These are phyloP conservation scores for Fusarium sp. DNA, from an alignment of 2,329 filamentous ascomycete species.

Conservation along the genomic window DNA sequence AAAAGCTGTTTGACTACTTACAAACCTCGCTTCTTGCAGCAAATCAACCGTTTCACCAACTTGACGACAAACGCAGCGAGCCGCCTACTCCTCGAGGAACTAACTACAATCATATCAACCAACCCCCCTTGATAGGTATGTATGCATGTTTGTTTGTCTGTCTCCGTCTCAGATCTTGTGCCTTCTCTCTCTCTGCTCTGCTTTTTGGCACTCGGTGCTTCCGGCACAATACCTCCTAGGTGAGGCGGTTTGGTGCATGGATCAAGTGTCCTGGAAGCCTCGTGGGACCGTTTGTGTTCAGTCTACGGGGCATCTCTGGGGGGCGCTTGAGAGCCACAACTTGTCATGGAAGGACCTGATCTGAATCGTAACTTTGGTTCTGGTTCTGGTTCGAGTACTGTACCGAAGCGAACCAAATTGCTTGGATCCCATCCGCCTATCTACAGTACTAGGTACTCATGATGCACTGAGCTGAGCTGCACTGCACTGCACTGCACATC, in stretches of 20 bases:
- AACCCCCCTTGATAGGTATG: slow-evolving; percentile 44
- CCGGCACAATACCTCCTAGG: slow-evolving; percentile 45
- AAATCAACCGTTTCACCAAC: slow-evolving; percentile 35
- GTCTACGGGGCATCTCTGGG: slow-evolving; percentile 19
- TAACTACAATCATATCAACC: not conserved
- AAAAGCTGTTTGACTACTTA: not conserved
- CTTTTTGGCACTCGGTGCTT: slow-evolving; percentile 45
- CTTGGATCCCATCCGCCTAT: not conserved
- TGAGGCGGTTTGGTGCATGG: slow-evolving; percentile 50
- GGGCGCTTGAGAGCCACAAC: slow-evolving; percentile 25
- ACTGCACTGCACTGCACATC: not conserved
- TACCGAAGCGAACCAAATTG: slow-evolving; percentile 16
- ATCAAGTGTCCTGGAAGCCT: slow-evolving; percentile 48
- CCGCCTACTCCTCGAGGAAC: slow-evolving; percentile 29
- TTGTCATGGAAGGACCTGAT: slow-evolving; percentile 1
- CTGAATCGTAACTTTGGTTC: slow-evolving; percentile 16
- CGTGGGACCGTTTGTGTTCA: slow-evolving; percentile 40
- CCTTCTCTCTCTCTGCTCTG: slow-evolving; percentile 5
- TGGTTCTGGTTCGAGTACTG: not conserved
- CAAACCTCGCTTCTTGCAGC: slow-evolving; percentile 39
- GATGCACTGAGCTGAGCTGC: not conserved
- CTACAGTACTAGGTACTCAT: slow-evolving; percentile 24
- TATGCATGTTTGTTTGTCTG: slow-evolving; percentile 17
- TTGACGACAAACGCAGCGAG: slow-evolving; percentile 40
- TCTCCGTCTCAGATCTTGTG: slow-evolving; percentile 44